Conservation (phyloP, 768 basidiomycete genomes). For the Candolleomyces aberdarensis region DNA sequence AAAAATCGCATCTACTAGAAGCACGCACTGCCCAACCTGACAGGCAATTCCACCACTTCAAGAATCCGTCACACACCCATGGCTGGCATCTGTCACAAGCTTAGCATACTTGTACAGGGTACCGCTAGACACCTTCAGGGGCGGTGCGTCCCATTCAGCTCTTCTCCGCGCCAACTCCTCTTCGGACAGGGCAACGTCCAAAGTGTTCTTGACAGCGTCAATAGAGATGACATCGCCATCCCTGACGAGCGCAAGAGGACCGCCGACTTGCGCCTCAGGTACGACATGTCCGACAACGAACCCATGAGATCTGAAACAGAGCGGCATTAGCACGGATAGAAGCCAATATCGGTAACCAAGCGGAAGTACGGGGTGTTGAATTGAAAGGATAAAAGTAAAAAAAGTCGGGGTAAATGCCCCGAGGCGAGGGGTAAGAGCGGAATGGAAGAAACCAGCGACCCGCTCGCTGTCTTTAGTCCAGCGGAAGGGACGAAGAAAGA, state of each 20-base stretch:
- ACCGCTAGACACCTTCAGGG: constrained; percentile 79
- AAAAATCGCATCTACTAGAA: background rate
- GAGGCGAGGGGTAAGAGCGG: background rate
- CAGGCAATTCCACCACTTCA: constrained; percentile 27
- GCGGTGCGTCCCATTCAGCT: constrained; percentile 76
- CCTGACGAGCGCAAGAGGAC: constrained; percentile 85
- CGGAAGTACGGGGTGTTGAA: background rate
- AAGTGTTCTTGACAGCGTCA: constrained; percentile 83
- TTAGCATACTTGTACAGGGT: constrained; percentile 89
- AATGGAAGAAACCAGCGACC: constrained; percentile 1
- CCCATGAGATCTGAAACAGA: constrained; percentile 76
- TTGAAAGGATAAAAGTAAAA: too few relatives aligned
- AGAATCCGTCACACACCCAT: constrained; percentile 88
- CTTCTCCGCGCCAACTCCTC: constrained; percentile 77
- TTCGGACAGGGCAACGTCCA: constrained; percentile 72
- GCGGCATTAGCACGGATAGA: background rate
- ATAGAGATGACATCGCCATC: constrained; percentile 88
- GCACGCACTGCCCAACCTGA: background rate
- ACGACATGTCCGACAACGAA: constrained; percentile 98
- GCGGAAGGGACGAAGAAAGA: background rate
- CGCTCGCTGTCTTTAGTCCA: background rate
- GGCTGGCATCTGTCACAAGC: constrained; percentile 85
- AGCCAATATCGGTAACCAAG: background rate
- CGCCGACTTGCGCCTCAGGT: constrained; percentile 92
- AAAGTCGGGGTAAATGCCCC: too few relatives aligned